Evolutionary conservation across 164 flowering plant genomes (phyloP), one percentile per base, ranked within the genome.

Genomic region (Vitis labrusca): DNA sequence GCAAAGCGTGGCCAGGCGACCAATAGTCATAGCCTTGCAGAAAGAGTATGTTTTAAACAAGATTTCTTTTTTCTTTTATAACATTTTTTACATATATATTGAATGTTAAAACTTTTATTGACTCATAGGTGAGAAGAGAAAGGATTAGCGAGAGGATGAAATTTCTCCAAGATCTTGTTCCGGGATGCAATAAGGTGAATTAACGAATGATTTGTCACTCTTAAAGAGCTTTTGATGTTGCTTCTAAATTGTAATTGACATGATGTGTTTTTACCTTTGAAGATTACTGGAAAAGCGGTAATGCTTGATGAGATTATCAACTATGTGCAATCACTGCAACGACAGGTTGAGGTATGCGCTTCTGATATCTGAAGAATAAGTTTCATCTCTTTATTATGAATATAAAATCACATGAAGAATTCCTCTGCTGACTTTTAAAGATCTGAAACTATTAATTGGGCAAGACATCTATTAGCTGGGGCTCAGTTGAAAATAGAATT

Each of bases 11-110:
- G 86, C n/a, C 81, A 83, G 71, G 82, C 77, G 29, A 84, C 88
- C n/a, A 84, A 84, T 62, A 84, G 85, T 71, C 88, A 84, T 60
- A 82, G 87, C 67, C 79, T 84, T 48, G 87, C 87, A 14, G 87
- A 84, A 75, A 80, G 88, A 71, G 88, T 84, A 70, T 57, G 73
- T 47, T 59, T 3, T 49, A 0, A 9, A 0, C 23, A 37, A 51
- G 14, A 56, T 59, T 44, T 14, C 50, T 19, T 19, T 27, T 13
- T 37, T 23, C 8, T 13, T 47, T 17, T 17, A 12, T 67, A 23
- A 29, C 50, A 16, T 57, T 63, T 37, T 37, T 37, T 37, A 6
- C 44, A 37, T 37, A 37, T 37, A 37, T 37, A 37, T 37, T 37
- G 44, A 37, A 37, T 37, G 44, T 37, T 37, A 37, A 37, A 37